These are phyloP conservation scores for Suhomyces bolitotheri DNA, from an alignment of 1,139 yeast genomes.

Conservation along the genomic window DNA sequence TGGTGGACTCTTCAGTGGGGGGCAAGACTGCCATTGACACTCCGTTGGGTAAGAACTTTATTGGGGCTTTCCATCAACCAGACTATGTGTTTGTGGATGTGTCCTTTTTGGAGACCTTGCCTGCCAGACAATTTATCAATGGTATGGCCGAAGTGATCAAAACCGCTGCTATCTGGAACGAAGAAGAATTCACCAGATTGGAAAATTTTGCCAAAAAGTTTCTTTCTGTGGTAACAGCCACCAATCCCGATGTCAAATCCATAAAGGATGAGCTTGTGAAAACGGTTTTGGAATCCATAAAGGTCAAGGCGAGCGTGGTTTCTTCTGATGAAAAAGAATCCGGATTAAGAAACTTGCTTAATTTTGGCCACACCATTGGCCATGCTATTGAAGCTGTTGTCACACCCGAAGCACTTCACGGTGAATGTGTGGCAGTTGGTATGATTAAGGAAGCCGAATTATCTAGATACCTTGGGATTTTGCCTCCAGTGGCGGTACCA, in stretches of 20 bases:
- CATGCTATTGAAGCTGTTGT: conserved; percentile 97
- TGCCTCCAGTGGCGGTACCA: conserved; percentile 93
- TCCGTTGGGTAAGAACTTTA: conserved; percentile 92
- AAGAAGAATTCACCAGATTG: conserved; percentile 76
- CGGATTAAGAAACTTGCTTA: conserved; percentile 85
- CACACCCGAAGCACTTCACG: conserved; percentile 95
- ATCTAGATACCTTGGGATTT: conserved; percentile 82
- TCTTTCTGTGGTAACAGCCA: conserved; percentile 53
- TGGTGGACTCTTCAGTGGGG: conserved; percentile 98
- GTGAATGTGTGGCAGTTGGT: conserved; percentile 96
- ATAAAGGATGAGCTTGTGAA: conserved; percentile 74
- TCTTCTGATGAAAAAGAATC: conserved; percentile 95
- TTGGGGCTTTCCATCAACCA: conserved; percentile 99
- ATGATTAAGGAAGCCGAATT: conserved; percentile 94
- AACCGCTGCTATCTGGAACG: conserved; percentile 98
- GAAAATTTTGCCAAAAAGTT: conserved; percentile 74
- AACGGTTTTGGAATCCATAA: conserved; percentile 82
- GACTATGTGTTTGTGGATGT: conserved; percentile 85
- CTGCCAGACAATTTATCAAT: conserved; percentile 90
- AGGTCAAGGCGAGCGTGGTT: conserved; percentile 92
- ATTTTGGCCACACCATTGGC: conserved; percentile 97
- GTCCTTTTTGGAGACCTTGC: conserved; percentile 81
- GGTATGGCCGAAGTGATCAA: conserved; percentile 99
- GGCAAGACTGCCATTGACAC: conserved; percentile 99
- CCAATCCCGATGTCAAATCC: conserved; percentile 55